phyloP scores from a whole-genome alignment of 257 asterid species.

The Gentiana straminea region DNA sequence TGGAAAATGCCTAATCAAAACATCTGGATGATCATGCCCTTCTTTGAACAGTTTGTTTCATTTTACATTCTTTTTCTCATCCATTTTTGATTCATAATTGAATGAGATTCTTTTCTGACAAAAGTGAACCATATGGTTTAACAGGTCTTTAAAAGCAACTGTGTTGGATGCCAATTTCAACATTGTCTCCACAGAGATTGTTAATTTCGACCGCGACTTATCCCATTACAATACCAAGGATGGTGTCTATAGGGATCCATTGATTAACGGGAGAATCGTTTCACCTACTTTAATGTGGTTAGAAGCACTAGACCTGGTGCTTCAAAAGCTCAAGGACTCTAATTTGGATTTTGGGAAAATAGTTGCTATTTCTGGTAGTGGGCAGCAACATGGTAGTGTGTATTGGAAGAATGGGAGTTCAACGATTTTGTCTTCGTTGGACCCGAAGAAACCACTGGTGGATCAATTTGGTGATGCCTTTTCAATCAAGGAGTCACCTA shows the following conservation, averaged over 20 bases:
- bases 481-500: constrained; percentile 74
- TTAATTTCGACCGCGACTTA: constrained; percentile 70
- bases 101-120: constrained; percentile 26
- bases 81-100: too few relatives aligned
- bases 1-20: too few relatives aligned
- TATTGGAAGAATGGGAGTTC: constrained; percentile 82
- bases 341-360: constrained; percentile 51
- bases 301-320: constrained; percentile 76
- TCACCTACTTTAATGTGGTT: constrained; percentile 97
- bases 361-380: constrained; percentile 88
- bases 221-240: constrained; percentile 82
- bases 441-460: constrained; percentile 31
- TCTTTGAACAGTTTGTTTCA: too few relatives aligned
- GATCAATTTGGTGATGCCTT: constrained; percentile 63
- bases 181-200: constrained; percentile 53
- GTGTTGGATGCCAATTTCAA: constrained; percentile 64
- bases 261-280: constrained; percentile 63
- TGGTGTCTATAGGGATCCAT: constrained; percentile 69
- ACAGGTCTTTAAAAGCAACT: constrained; percentile 88
- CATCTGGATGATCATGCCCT: too few relatives aligned
- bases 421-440: constrained; percentile 39
- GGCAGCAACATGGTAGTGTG: constrained; percentile 98
- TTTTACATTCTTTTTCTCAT: too few relatives aligned
- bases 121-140: constrained; percentile 2
- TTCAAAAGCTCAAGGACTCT: constrained; percentile 51